Base-by-base conservation (phyloP, 139 green algal genomes). In the Picochlorum sp. region DNA sequence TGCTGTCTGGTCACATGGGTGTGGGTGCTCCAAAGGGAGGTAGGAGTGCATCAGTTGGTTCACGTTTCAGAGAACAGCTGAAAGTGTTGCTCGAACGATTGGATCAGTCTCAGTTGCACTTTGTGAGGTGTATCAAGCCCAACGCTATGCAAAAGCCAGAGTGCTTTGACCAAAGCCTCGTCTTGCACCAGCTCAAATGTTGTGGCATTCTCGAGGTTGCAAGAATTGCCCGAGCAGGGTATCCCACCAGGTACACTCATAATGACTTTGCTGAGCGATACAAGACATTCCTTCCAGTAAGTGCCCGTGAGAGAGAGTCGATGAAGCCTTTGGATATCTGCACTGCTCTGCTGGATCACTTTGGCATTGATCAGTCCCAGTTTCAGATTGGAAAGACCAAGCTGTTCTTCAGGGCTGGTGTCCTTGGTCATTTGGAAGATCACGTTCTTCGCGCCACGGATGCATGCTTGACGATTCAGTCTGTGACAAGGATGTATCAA, bases 111-210 rank as follows among this genome's bases (percentile, higher is more conserved):
- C 41, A 54, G 30, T 44, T 49, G 59, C 92, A 97, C 81, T 98
- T 96, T 73, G 86, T 98, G 54, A 86, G 92, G 67, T 97, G 92
- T 83, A 92, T 98, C 76, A 98, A 98, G 82, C 92, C 92, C 45
- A 98, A 98, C 58, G 57, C 62, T 13, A 23, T 62, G 49, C 80
- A 89, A 30, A 54, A 61, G 34, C 76, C 92, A 6, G 66, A 68
- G 44, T 66, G 13, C 2, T 94, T 96, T 69, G 83, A 95, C 26
- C 65, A 70, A 3, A 16, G 57, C 3, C 82, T 91, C 37, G 78
- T 90, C 28, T 81, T 97, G 72, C 85, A 96, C 52, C 92, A 98
- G 77, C 88, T 98, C 62, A 75, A 90, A n/a, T 97, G 90, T 76
- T 94, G 91, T 60, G 92, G 92, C 38, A 91, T 98, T 63, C 70